Base-by-base conservation (phyloP, 1,139 yeast genomes). In the Yamadazyma songkhlaensis region DNA sequence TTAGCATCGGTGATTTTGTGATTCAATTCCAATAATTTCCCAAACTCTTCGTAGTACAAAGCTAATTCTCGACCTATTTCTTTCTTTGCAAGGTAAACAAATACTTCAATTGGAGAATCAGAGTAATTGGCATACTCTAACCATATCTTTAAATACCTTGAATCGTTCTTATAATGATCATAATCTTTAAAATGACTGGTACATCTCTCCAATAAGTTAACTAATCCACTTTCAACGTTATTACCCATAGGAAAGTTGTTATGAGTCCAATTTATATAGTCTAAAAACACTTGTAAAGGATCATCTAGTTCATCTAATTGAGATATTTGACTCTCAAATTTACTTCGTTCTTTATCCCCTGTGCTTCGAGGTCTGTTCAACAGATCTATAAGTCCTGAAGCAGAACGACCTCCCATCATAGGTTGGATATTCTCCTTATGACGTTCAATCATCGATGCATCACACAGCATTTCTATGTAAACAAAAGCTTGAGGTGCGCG, bases 341-440 rank as follows among this genome's bases (percentile, higher is more conserved):
- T 49, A 4, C 61, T 53, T 51, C 81, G 54, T n/a, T 39, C 39
- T 12, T 13, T 24, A 9, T 34, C 42, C 3, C 50, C 29, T 3
- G 20, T 3, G 6, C 53, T 40, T 17, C 20, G 20, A 3, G 34
- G 35, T 17, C 36, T 37, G 3, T 59, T 47, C 27, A 83, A 64
- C 1, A 79, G 59, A 31, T 67, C 61, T 2, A 76, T 75, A 29
- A 89, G 63, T 13, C 79, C 74, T 11, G 65, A 51, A 0, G 81
- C 95, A 0, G 92, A 78, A 35, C 92, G 67, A 2, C 97, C 97
- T 11, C 77, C 80, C 2, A 67, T 64, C 21, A 81, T 50, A 0
- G 95, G 89, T 47, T 74, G 73, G 3, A 89, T 82, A 53, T 89
- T 89, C 57, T 89, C 97, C 59, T 89, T 89, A 40, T 84, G 83